phyloP scores from a whole-genome alignment of 768 basidiomycete species.

The Austroboletus festivus region DNA sequence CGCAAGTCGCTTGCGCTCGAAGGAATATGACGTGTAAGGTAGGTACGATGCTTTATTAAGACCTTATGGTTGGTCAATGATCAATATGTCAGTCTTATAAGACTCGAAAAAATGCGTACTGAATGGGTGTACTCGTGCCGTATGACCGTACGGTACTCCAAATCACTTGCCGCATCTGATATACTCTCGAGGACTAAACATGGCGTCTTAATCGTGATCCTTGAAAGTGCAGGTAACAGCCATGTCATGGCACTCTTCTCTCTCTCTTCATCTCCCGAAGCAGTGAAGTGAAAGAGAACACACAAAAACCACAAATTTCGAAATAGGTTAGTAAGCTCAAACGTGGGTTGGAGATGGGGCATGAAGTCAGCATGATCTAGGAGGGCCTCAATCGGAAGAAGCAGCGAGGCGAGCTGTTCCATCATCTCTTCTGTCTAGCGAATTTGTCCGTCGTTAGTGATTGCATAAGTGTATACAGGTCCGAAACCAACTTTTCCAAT shows the following conservation, averaged over 20 bases:
- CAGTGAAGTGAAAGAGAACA: conserved; percentile 78
- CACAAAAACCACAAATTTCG: conserved; percentile 94
- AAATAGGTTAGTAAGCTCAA: conserved; percentile 72
- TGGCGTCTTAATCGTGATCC: conserved; percentile 86
- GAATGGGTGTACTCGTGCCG: conserved; percentile 79
- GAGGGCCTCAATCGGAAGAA: conserved; percentile 89
- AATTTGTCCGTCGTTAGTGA: conserved; percentile 5
- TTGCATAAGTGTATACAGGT: conserved; percentile 1
- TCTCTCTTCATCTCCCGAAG: conserved; percentile 34
- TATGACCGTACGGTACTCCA: conserved; percentile 91
- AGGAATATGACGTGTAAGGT: conserved; percentile 64
- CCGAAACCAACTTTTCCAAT: conserved; percentile 54
- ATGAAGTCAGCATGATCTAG: conserved; percentile 68
- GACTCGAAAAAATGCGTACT: conserved; percentile 40
- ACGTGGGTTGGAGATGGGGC: conserved; percentile 50
- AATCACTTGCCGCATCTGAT: conserved; percentile 79
- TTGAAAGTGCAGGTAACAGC: conserved; percentile 69
- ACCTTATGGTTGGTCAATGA: conserved; percentile 44
- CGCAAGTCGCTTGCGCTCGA: conserved; percentile 67
- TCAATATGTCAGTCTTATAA: conserved; percentile 1
- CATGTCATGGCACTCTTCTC: conserved; percentile 72
- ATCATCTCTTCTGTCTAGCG: conserved; percentile 76
- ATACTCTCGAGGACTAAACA: conserved; percentile 78
- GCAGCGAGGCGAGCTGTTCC: conserved; percentile 80
- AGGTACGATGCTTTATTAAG: conserved; percentile 60